These are phyloP conservation scores for Asparagopsis taxiformis DNA, from an alignment of 31 red algal species.

Conservation along the genomic window DNA sequence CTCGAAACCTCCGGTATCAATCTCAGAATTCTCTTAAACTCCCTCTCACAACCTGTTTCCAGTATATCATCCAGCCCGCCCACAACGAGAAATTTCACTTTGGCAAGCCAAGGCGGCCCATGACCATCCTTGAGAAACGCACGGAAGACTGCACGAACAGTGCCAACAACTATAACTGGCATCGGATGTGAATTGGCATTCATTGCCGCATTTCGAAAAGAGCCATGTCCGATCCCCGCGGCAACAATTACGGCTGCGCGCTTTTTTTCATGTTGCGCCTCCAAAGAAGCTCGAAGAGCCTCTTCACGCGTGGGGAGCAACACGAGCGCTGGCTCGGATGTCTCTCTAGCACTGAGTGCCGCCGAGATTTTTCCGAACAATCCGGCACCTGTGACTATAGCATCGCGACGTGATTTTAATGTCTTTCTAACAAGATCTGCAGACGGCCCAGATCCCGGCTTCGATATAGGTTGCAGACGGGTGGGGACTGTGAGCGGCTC, in stretches of 20 bases:
- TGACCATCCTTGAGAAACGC: constrained; percentile 1
- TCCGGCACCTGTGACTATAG: constrained; percentile 2
- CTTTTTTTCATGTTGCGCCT: not conserved
- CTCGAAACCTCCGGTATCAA: not conserved
- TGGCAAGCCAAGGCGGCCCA: constrained; percentile 12
- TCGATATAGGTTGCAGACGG: not conserved
- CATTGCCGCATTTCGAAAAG: not conserved
- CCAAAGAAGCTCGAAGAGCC: constrained; percentile 2
- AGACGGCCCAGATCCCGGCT: not conserved
- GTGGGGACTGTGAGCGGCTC: not conserved
- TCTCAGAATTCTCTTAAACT: constrained; percentile 1
- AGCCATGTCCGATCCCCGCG: constrained; percentile 5
- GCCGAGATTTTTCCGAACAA: constrained; percentile 4
- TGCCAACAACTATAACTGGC: constrained; percentile 12
- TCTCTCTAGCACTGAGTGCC: constrained; percentile 5
- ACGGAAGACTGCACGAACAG: not conserved
- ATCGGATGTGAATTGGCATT: constrained; percentile 5
- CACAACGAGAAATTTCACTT: constrained; percentile 14
- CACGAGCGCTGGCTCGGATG: not conserved
- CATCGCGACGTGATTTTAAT: not conserved
- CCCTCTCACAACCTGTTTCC: constrained; percentile 12
- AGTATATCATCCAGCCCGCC: constrained; percentile 1
- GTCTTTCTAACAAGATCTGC: not conserved
- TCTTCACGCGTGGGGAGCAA: constrained; percentile 6
- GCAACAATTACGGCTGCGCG: not conserved